Base-by-base conservation (phyloP, 2,329 filamentous ascomycete species). In the Fusarium abutilonis region DNA sequence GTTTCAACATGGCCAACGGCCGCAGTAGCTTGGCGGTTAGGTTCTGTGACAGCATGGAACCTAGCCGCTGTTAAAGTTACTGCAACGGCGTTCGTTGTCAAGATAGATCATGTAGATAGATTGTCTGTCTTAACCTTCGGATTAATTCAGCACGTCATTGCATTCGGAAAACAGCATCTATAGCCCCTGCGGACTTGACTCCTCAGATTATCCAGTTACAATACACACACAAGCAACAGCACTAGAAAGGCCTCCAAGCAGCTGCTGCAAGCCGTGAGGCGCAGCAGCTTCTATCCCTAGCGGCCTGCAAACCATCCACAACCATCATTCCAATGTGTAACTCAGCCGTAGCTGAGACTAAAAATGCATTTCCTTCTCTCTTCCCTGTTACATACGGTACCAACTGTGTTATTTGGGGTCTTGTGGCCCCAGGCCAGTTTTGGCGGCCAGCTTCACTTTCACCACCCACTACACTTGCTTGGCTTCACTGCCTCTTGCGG, bases 401-500 rank as follows among this genome's bases (percentile, higher is more conserved):
- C 34, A 40, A 39, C 23, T 4, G 6, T 3, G 54, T 32, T 64
- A 63, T 55, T 60, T 56, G 46, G 44, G 40, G 19, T 35, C 38
- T 48, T 40, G 55, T 45, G 42, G 26, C 26, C 48, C 48, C 38
- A 31, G 60, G 56, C 56, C 44, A 31, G 32, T 49, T 61, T 52
- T 64, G 56, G 61, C 39, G 61, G 60, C 60, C 61, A 28, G 44
- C 52, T 45, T 31, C 42, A 14, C 17, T 31, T 42, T 43, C 49
- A 60, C 38, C 49, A 53, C 10, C 40, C 29, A 49, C 32, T 40
- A 26, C 23, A 26, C 23, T 26, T 26, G 8, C 23, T 29, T 29
- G 28, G 10, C 21, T 19, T 56, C 58, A 64, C 61, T 64, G 61
- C 61, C 60, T 62, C 53, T 41, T 28, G 52, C 26, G 52, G 47